These are phyloP conservation scores for Wickerhamomyces queroliae DNA, from an alignment of 805 yeast genomes.

Conservation along the genomic window DNA sequence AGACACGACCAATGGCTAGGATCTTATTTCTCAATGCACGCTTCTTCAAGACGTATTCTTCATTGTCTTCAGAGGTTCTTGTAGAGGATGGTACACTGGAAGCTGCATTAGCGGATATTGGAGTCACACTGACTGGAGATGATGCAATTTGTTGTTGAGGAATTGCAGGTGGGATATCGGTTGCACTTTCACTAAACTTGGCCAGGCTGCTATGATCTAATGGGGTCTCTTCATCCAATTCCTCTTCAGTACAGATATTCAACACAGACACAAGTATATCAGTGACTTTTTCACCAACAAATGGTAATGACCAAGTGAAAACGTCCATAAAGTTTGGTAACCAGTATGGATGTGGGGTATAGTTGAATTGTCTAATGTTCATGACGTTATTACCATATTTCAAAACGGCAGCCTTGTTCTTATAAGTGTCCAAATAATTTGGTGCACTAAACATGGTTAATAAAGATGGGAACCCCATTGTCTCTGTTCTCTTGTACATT, in stretches of 20 bases:
- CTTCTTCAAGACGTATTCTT: slow-evolving; percentile 28
- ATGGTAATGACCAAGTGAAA: slow-evolving; percentile 94
- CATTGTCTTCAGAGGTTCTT: slow-evolving; percentile 6
- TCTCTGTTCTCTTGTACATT: slow-evolving; percentile 81
- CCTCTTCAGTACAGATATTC: slow-evolving; percentile 94
- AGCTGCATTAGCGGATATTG: too few relatives aligned
- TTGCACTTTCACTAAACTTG: slow-evolving; percentile 6
- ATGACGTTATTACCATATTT: slow-evolving; percentile 88
- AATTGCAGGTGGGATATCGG: slow-evolving; percentile 2
- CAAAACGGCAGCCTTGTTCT: slow-evolving; percentile 91
- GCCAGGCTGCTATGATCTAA: slow-evolving; percentile 22
- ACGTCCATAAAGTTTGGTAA: slow-evolving; percentile 96
- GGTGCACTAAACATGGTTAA: slow-evolving; percentile 95
- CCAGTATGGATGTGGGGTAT: slow-evolving; percentile 95
- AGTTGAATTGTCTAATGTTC: slow-evolving; percentile 92
- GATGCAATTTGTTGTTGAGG: slow-evolving; percentile 4
- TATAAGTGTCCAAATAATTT: slow-evolving; percentile 85
- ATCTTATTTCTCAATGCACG: slow-evolving; percentile 78
- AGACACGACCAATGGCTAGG: slow-evolving; percentile 92
- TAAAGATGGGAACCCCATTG: slow-evolving; percentile 84
- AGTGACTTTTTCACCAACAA: slow-evolving; percentile 93
- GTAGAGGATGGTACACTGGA: not conserved
- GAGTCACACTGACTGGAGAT: not conserved
- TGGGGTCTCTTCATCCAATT: slow-evolving; percentile 70
- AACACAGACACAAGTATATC: slow-evolving; percentile 88